phyloP scores from a whole-genome alignment of 225 moss, liverwort and hornwort species.

The Pseudisothecium myosuroides region DNA sequence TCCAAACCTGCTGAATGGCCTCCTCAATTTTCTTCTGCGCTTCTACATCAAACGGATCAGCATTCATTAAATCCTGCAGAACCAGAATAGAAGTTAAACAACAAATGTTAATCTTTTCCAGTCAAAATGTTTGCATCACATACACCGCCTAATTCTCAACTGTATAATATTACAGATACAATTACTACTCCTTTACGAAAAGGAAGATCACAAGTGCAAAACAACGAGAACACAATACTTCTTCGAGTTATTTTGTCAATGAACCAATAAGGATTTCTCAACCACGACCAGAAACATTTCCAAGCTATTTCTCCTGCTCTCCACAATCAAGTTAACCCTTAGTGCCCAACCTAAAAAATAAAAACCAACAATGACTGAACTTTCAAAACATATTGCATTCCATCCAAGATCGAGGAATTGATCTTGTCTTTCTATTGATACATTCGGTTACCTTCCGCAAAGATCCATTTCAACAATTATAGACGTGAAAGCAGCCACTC shows the following conservation, averaged over 20 bases:
- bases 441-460: no score
- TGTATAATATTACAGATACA: neutral
- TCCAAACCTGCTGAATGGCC: slow-evolving; percentile 81
- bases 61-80: slow-evolving; percentile 91
- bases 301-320: neutral
- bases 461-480: neutral
- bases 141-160: neutral
- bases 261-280: neutral
- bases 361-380: neutral
- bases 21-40: slow-evolving; percentile 95
- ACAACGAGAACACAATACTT: neutral
- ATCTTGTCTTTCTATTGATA: neutral
- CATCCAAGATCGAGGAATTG: neutral
- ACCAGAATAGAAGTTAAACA: neutral
- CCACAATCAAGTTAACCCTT: no score
- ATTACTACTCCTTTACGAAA: neutral
- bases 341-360: neutral
- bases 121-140: neutral
- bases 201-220: neutral
- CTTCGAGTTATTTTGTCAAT: neutral
- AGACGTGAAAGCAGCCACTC: neutral
- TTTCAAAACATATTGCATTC: neutral
- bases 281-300: neutral
- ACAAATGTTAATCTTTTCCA: neutral
- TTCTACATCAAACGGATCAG: slow-evolving; percentile 94